phyloP scores from a whole-genome alignment of 139 green algal species.

The Chlorella sp. region DNA sequence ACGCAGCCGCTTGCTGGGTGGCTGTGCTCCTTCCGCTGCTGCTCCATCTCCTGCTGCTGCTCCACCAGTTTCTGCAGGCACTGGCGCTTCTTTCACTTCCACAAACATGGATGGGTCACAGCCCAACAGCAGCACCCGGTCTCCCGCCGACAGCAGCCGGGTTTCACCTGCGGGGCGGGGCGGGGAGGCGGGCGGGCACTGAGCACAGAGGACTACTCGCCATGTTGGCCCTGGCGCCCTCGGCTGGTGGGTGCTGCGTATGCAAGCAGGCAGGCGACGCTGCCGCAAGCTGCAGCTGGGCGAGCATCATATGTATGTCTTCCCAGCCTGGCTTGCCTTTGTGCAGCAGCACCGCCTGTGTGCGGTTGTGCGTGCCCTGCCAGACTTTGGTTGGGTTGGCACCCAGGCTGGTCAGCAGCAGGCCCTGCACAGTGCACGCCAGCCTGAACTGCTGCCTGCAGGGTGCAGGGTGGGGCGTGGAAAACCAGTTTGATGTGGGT shows the following conservation, averaged over 20 bases:
- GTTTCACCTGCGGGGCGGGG: constrained; percentile 1
- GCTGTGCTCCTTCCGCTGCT: background rate
- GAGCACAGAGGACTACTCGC: no score
- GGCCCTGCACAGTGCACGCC: background rate
- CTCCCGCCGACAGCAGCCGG: background rate
- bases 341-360: background rate
- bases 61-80: background rate
- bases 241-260: no score
- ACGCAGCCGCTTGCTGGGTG: background rate
- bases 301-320: background rate
- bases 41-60: no score
- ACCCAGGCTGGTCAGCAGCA: background rate
- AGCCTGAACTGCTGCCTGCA: constrained; percentile 29
- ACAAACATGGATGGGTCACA: constrained; percentile 13
- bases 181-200: background rate
- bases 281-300: background rate
- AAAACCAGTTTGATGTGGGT: no score
- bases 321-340: background rate
- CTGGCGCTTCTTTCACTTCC: background rate
- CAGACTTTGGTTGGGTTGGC: constrained; percentile 24
- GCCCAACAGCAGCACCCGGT: constrained; percentile 30
- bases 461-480: background rate
- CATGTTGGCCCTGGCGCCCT: background rate
- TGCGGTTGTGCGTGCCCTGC: background rate
- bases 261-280: background rate